Evolutionary conservation across 345 rosid genomes (phyloP).

Genomic region (Capsella bursapastoris): DNA sequence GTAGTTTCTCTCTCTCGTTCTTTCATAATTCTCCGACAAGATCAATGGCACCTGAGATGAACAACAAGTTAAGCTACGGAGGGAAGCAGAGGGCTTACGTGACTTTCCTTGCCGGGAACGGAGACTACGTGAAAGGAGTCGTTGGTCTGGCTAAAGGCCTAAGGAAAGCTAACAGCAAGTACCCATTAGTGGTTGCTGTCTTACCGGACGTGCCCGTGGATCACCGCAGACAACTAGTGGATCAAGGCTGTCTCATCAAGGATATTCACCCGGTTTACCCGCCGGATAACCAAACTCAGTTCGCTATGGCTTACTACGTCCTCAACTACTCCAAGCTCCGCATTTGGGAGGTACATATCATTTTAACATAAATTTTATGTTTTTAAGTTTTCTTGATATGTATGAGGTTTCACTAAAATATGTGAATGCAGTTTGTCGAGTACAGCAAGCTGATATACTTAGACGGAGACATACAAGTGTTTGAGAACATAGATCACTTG

Average conservation of each 20-base stretch:
- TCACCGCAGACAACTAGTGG: conserved; percentile 56
- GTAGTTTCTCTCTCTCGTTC: conserved; percentile 1
- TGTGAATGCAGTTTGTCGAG: conserved; percentile 60
- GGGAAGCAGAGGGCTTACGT: conserved; percentile 48
- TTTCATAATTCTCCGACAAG: conserved; percentile 1
- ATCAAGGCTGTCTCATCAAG: conserved; percentile 60
- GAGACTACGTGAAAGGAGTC: conserved; percentile 75
- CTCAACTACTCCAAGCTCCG: conserved; percentile 83
- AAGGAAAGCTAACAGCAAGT: conserved; percentile 55
- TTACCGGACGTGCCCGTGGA: conserved; percentile 72
- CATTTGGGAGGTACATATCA: conserved; percentile 64
- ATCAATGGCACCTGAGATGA: conserved; percentile 46
- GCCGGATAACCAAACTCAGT: conserved; percentile 70
- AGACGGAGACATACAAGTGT: conserved; percentile 83
- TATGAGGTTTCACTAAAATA: not conserved
- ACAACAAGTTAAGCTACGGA: conserved; percentile 23
- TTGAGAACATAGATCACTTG: conserved; percentile 71
- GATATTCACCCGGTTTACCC: conserved; percentile 69
- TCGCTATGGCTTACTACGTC: conserved; percentile 80
- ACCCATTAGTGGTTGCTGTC: conserved; percentile 69
- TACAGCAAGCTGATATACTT: conserved; percentile 69
- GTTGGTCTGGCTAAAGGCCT: conserved; percentile 78
- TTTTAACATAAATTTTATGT: not conserved
- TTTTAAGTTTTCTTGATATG: not conserved
- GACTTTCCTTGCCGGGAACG: conserved; percentile 73